These are phyloP conservation scores for Phytopythium kandeliae DNA, from an alignment of 352 stramenopile genomes.

Conservation along the genomic window DNA sequence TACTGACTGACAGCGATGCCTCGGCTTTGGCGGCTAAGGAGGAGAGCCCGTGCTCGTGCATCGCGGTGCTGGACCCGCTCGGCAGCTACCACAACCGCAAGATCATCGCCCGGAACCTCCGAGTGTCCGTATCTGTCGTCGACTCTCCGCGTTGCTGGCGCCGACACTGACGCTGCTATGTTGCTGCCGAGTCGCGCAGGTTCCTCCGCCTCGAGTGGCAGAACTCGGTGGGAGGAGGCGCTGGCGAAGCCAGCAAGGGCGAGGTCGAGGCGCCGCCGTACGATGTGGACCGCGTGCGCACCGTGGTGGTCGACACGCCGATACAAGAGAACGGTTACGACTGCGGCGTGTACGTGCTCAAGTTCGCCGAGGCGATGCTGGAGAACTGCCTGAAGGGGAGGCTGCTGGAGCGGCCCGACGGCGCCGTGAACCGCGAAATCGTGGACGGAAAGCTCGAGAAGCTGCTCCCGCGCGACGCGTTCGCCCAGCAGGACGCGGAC, in stretches of 20 bases:
- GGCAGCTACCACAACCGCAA: constrained; percentile 59
- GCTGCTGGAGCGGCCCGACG: constrained; percentile 16
- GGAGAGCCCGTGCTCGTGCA: constrained; percentile 39
- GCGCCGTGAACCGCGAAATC: constrained; percentile 29
- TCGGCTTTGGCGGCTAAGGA: not conserved
- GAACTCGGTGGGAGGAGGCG: constrained; percentile 13
- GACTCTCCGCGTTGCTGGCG: not conserved
- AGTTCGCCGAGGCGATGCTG: constrained; percentile 55
- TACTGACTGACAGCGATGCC: not conserved
- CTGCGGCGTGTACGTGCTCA: constrained; percentile 62
- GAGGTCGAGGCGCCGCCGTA: constrained; percentile 17
- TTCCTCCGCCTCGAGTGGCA: constrained; percentile 55
- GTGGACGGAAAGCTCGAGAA: constrained; percentile 32
- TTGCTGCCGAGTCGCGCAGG: constrained; percentile 12
- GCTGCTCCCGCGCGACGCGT: constrained; percentile 32
- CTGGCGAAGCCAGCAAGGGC: constrained; percentile 3
- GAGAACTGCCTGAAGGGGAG: constrained; percentile 24
- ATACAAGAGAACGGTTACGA: constrained; percentile 62
- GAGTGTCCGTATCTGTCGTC: constrained; percentile 29
- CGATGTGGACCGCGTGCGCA: constrained; percentile 25
- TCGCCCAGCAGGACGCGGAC: constrained; percentile 34
- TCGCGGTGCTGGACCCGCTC: constrained; percentile 66
- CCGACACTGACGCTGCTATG: constrained; percentile 1
- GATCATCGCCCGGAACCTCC: constrained; percentile 50
- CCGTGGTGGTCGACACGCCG: constrained; percentile 32